Conservation (phyloP, 768 basidiomycete species). For the Suillus weaverae region DNA sequence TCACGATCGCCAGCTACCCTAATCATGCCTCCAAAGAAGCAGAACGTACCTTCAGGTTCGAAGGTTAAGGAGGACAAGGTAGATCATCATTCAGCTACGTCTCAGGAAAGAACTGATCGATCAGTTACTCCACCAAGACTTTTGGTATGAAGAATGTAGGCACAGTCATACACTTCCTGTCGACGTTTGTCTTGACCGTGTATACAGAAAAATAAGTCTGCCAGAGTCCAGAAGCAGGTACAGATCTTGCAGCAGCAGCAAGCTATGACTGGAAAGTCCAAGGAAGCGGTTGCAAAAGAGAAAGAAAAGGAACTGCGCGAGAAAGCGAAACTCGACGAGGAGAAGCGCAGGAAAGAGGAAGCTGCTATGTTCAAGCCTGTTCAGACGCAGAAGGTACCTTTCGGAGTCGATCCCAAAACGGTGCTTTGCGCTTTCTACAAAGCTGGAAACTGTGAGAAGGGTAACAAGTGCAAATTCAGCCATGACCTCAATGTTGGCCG, state of each 20-base stretch:
- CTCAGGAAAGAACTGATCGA: conserved; percentile 28
- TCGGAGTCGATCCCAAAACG: conserved; percentile 96
- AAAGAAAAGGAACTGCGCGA: conserved; percentile 76
- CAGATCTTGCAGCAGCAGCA: conserved; percentile 79
- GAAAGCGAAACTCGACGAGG: conserved; percentile 76
- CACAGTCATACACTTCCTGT: conserved; percentile 15
- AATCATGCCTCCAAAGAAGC: conserved; percentile 82
- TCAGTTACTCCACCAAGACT: conserved; percentile 51
- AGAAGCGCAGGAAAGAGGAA: conserved; percentile 83
- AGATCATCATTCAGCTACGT: conserved; percentile 20
- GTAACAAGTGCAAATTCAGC: conserved; percentile 94
- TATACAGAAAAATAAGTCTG: conserved; percentile 86
- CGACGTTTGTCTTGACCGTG: conserved; percentile 4
- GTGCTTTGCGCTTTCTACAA: conserved; percentile 92
- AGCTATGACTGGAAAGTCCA: conserved; percentile 74
- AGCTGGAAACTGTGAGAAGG: conserved; percentile 92
- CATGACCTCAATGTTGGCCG: conserved; percentile 87
- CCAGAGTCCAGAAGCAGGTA: conserved; percentile 88
- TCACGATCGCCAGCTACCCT: background rate
- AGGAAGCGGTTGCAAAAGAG: conserved; percentile 78
- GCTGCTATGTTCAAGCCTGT: conserved; percentile 80
- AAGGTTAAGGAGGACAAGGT: conserved; percentile 87
- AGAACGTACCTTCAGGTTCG: conserved; percentile 53
- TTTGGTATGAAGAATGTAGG: conserved; percentile 88
- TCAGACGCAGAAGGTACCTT: conserved; percentile 83